Evolutionary conservation across 768 basidiomycete species (phyloP).

Genomic region (Leccinellum luteum): DNA sequence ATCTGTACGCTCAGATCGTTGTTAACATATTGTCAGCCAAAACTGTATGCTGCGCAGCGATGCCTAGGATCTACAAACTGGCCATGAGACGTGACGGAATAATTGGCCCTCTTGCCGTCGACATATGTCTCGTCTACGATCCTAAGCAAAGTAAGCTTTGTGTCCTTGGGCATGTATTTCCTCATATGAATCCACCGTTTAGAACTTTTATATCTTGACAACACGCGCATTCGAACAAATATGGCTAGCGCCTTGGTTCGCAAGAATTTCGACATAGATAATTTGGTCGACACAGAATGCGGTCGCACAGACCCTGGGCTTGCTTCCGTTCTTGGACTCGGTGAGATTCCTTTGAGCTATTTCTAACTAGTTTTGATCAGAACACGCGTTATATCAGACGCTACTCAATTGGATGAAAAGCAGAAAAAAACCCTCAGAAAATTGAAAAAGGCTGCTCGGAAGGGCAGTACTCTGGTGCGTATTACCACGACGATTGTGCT

Average conservation of each 20-base stretch:
- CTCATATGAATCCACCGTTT: neutral
- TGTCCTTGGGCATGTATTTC: neutral
- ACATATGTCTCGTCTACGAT: neutral
- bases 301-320: neutral
- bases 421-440: neutral
- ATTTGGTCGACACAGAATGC: neutral
- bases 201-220: neutral
- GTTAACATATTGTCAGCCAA: neutral
- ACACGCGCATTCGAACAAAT: neutral
- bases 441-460: neutral
- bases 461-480: neutral
- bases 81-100: neutral
- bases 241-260: neutral
- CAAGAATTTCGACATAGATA: neutral
- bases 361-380: neutral
- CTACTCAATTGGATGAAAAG: neutral
- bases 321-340: neutral
- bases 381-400: neutral
- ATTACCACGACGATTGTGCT: too few species aligned
- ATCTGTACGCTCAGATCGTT: neutral
- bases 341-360: neutral
- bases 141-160: neutral
- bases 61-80: conserved; percentile 7
- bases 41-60: neutral
- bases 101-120: conserved; percentile 3